These are phyloP conservation scores for Kodamaea jinghongensis DNA, from an alignment of 805 yeast species.

Conservation along the genomic window DNA sequence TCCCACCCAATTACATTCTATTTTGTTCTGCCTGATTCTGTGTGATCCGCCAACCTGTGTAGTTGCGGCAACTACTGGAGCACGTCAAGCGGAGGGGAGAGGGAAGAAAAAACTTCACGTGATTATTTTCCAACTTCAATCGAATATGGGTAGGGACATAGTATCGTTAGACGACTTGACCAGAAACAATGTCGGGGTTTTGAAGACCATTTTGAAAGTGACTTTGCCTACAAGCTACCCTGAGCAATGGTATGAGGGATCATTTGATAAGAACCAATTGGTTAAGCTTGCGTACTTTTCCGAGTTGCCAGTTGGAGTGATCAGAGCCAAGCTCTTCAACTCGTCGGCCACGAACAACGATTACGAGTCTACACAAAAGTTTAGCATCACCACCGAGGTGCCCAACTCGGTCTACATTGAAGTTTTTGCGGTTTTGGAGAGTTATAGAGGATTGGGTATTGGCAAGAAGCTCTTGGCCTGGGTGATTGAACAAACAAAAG, in stretches of 20 bases:
- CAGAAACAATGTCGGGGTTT: conserved; percentile 54
- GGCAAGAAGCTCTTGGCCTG: conserved; percentile 58
- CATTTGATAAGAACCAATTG: conserved; percentile 48
- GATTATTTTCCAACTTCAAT: neutral
- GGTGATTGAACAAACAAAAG: conserved; percentile 55
- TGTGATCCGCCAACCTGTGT: too few relatives aligned
- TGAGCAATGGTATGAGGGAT: conserved; percentile 50
- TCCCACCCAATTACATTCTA: too few relatives aligned
- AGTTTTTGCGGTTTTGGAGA: conserved; percentile 62
- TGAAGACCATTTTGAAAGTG: conserved; percentile 53
- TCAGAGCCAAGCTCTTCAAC: conserved; percentile 54
- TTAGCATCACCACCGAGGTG: conserved; percentile 22
- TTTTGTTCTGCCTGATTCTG: too few relatives aligned
- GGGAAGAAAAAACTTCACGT: too few relatives aligned
- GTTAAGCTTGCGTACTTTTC: conserved; percentile 62
- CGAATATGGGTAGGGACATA: conserved; percentile 37
- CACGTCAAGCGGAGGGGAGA: too few relatives aligned
- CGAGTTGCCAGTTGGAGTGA: conserved; percentile 79
- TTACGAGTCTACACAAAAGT: conserved; percentile 23
- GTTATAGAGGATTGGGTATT: conserved; percentile 60
- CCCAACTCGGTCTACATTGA: conserved; percentile 64
- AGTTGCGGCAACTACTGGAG: too few relatives aligned
- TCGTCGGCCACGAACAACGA: conserved; percentile 30
- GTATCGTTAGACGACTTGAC: conserved; percentile 60
- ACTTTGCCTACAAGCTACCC: conserved; percentile 52